These are phyloP conservation scores for Talaromyces sp. DNA, from an alignment of 2,329 filamentous ascomycete genomes.

Conservation along the genomic window DNA sequence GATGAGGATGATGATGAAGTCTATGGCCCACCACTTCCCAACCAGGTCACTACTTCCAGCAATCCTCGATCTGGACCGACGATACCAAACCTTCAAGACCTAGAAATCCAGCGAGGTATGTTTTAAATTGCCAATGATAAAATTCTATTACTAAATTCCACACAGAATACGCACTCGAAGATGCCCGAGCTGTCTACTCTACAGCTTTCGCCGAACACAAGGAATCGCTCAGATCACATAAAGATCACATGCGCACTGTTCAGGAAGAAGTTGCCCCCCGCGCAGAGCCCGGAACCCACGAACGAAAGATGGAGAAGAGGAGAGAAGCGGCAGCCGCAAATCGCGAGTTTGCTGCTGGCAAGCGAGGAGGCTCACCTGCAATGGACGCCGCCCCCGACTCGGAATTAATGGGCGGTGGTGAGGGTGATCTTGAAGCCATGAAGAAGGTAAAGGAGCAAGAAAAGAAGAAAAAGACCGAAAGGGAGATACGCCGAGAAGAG, in stretches of 20 bases:
- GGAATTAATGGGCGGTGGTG: slow-evolving; percentile 68
- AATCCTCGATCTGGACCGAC: slow-evolving; percentile 46
- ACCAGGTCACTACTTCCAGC: slow-evolving; percentile 14
- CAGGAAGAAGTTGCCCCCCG: slow-evolving; percentile 75
- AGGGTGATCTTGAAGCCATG: slow-evolving; percentile 57
- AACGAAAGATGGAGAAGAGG: slow-evolving; percentile 83
- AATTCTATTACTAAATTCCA: not conserved
- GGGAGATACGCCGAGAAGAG: slow-evolving; percentile 79
- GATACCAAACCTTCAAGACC: slow-evolving; percentile 69
- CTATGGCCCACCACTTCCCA: slow-evolving; percentile 54
- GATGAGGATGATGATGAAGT: slow-evolving; percentile 49
- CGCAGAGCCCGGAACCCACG: slow-evolving; percentile 75
- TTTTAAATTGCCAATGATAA: not conserved
- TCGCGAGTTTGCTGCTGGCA: slow-evolving; percentile 64
- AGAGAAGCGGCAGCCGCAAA: slow-evolving; percentile 67
- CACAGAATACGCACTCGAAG: slow-evolving; percentile 27
- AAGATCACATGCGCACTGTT: slow-evolving; percentile 27
- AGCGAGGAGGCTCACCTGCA: slow-evolving; percentile 53
- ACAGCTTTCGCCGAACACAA: slow-evolving; percentile 30
- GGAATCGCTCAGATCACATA: slow-evolving; percentile 50
- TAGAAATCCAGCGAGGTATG: slow-evolving; percentile 53
- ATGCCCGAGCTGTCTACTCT: slow-evolving; percentile 23
- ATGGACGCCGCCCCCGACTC: slow-evolving; percentile 62
- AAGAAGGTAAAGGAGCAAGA: slow-evolving; percentile 62
- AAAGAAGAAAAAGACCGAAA: slow-evolving; percentile 73